Evolutionary conservation across 306 rosid genomes (phyloP), one percentile per base, ranked within the genome.

Genomic region (Carpinus viminea): DNA sequence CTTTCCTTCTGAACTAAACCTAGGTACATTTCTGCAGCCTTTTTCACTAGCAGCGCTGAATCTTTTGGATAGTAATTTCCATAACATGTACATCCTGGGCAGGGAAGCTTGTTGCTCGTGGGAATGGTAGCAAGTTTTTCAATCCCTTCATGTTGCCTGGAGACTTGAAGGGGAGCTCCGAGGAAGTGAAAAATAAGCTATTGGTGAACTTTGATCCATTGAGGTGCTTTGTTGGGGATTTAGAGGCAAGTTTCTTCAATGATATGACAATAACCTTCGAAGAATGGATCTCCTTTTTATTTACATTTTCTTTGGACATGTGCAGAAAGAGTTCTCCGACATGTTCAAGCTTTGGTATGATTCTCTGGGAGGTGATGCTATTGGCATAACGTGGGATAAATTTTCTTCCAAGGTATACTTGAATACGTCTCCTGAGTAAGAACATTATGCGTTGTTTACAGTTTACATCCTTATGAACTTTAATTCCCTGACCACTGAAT

Each of bases 301-400:
- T 65, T 36, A 36, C 69, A 9, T 21, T 73, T 21, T 81, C 53
- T 36, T 79, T 46, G 70, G 72, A 76, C 79, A 54, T 74, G 57
- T 78, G 82, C 74, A 93, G 98, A 83, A 86, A 74, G 95, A 86
- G 79, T 88, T 87, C 85, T 79, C 92, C 18, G 47, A 86, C 81
- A 74, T 83, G 43, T 88, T 93, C 88, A 87, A 86, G 86, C 41
- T 93, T 65, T 95, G 99, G 99, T 90, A 91, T 71, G 99, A 95
- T 90, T 88, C 89, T 83, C 81, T 95, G 74, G 99, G 98, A 76
- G 99, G 99, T 16, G 99, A 95, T 73, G 93, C 89, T 34, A 83
- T 95, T 73, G 99, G 99, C 82, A 80, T 95, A 76, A 95, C 97
- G 17, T 95, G 99, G 99, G 79, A 83, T 18, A 75, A 82, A 24